Conservation (phyloP, 2,329 filamentous ascomycete species). For the Talaromyces sp. region DNA sequence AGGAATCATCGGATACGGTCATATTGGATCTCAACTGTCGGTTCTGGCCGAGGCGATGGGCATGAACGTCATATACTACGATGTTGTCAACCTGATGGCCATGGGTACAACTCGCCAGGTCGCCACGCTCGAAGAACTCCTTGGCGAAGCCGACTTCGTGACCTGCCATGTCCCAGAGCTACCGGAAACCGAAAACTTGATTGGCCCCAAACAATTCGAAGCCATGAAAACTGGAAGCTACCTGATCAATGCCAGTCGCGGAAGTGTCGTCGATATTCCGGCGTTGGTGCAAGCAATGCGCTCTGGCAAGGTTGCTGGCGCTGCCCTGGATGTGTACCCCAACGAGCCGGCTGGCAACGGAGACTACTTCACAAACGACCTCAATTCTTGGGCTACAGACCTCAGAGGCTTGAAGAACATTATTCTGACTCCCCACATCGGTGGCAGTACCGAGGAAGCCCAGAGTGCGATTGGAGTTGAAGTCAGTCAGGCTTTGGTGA, state of each 20-base stretch:
- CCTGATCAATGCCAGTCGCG: constrained; percentile 91
- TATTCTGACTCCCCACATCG: constrained; percentile 94
- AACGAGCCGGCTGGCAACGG: constrained; percentile 91
- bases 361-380: constrained; percentile 80
- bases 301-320: constrained; percentile 80
- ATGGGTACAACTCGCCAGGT: constrained; percentile 85
- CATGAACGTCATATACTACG: constrained; percentile 97
- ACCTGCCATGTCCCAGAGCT: constrained; percentile 93
- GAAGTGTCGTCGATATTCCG: constrained; percentile 89
- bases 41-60: constrained; percentile 96
- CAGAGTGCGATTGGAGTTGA: constrained; percentile 94
- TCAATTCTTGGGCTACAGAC: constrained; percentile 83
- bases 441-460: constrained; percentile 94
- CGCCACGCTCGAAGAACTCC: constrained; percentile 67
- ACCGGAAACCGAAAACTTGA: constrained; percentile 88
- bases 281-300: constrained; percentile 85
- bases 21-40: constrained; percentile 93
- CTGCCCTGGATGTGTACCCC: constrained; percentile 94
- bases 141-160: constrained; percentile 81
- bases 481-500: constrained; percentile 79
- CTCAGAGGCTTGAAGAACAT: constrained; percentile 82
- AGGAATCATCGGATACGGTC: constrained; percentile 93
- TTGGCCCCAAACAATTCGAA: constrained; percentile 70
- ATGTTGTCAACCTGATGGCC: constrained; percentile 90
- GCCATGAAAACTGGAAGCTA: constrained; percentile 93